Base-by-base conservation (phyloP, 2,329 filamentous ascomycete species). In the Diaporthe batatas region DNA sequence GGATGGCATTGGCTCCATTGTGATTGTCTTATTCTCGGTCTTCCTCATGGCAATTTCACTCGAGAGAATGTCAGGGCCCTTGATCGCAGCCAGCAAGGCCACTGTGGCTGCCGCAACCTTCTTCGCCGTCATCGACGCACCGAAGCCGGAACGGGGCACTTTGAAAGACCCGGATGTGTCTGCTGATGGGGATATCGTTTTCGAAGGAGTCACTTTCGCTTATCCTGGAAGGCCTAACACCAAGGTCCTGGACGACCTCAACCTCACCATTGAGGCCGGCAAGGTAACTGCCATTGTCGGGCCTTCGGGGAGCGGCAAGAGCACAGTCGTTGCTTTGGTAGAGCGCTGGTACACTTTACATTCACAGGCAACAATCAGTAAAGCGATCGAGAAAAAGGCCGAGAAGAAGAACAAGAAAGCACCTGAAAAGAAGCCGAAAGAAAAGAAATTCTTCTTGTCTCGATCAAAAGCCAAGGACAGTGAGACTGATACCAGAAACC, bases 201-300 rank as follows among this genome's bases (percentile, higher is more conserved):
- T 95, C 53, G 82, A 89, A 14, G 84, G 90, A 54, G 88, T 95
- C 14, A 88, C 86, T n/a, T 95, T 95, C 77, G 89, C 92, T 2
- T 95, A 95, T 77, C 93, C 93, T 0, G 90, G 84, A 64, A 85
- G 91, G 16, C 89, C 90, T 0, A 86, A 91, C 72, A 87, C 91
- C 74, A 90, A 89, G 77, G 89, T 94, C 0, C 81, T 94, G 1
- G 86, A 92, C 76, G 82, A 86, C 3, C 80, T 94, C 3, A 85
- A 87, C 76, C 81, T 93, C 11, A 83, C 80, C 0, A 88, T 94
- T 71, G 84, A 88, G 73, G 85, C 88, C 10, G 91, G 91, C 25
- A 92, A 93, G 77, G 87, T 91, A 2, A 94, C 92, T 0, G 93
- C 93, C 2, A 91, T 95, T 23, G 92, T 95, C 25, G 93, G 93